Conservation (phyloP, 768 basidiomycete genomes). For the Coprinopsis marcescibilis region DNA sequence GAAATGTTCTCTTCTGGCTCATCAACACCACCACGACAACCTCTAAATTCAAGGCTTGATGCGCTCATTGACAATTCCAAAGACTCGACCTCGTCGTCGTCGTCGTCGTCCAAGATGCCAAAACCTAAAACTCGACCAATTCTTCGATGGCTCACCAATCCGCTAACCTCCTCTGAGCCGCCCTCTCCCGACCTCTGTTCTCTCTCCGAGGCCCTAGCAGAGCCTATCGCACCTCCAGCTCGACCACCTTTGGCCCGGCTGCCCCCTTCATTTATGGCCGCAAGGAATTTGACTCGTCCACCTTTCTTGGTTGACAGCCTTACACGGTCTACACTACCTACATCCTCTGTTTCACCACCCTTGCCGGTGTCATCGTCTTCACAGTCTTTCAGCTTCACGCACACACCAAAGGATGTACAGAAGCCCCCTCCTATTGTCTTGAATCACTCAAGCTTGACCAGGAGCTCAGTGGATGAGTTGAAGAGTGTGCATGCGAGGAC, state of each 20-base stretch:
- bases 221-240: conserved; percentile 35
- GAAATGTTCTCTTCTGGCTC: conserved; percentile 11
- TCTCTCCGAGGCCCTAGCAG: conserved; percentile 41
- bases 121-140: conserved; percentile 23
- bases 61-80: conserved; percentile 13
- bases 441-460: conserved; percentile 33
- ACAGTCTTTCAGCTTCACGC: conserved; percentile 9
- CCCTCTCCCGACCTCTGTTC: conserved; percentile 35
- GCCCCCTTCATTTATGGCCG: conserved; percentile 28
- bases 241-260: conserved; percentile 41
- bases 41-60: conserved; percentile 19
- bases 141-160: conserved; percentile 42
- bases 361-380: conserved; percentile 15
- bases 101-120: conserved; percentile 7
- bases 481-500: conserved; percentile 35
- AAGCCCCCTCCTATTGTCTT: conserved; percentile 28
- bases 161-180: conserved; percentile 29
- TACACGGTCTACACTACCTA: conserved; percentile 58
- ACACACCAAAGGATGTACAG: conserved; percentile 13
- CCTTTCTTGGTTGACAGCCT: conserved; percentile 51
- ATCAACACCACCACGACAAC: conserved; percentile 16
- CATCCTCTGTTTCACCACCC: conserved; percentile 48
- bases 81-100: conserved; percentile 2
- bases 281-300: conserved; percentile 31
- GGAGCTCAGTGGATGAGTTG: conserved; percentile 54